Percentiles rank a stretch among this genome's conserved stretches.
Evolutionary conservation across 768 basidiomycete genomes (phyloP).

Genomic region (Suillus clintonianus): DNA sequence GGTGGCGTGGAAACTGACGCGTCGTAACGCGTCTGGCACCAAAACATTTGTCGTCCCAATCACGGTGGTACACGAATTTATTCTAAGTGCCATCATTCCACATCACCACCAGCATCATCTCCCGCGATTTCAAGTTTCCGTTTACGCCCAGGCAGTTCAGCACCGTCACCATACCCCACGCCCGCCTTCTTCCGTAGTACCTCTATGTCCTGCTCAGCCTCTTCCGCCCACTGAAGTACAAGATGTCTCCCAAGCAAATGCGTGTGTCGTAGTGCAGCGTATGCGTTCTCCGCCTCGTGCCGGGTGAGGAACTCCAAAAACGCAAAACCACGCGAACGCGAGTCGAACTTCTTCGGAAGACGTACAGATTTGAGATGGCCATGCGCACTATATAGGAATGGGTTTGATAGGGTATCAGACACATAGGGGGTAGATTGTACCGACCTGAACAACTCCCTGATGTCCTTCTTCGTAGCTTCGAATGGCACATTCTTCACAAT

Average conservation of each 20-base stretch:
- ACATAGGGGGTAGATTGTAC: slow-evolving; percentile 27
- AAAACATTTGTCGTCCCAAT: too few species aligned
- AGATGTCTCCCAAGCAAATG: slow-evolving; percentile 96
- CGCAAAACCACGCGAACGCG: slow-evolving; percentile 89
- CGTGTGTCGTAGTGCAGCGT: slow-evolving; percentile 84
- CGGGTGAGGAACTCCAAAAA: slow-evolving; percentile 93
- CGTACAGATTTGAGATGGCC: slow-evolving; percentile 94
- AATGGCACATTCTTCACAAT: slow-evolving; percentile 98
- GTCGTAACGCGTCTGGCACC: neutral
- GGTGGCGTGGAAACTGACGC: slow-evolving; percentile 9
- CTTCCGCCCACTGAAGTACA: slow-evolving; percentile 92
- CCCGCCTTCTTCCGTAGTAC: slow-evolving; percentile 77
- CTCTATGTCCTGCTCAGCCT: slow-evolving; percentile 78
- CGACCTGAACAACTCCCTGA: slow-evolving; percentile 86
- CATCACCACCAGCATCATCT: slow-evolving; percentile 36
- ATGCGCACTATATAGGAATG: slow-evolving; percentile 59
- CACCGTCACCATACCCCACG: slow-evolving; percentile 72
- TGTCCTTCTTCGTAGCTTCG: slow-evolving; percentile 92
- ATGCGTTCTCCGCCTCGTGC: slow-evolving; percentile 89
- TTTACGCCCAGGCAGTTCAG: slow-evolving; percentile 72
- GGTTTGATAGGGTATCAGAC: slow-evolving; percentile 5
- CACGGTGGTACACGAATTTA: neutral
- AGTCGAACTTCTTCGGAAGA: slow-evolving; percentile 88
- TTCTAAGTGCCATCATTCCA: slow-evolving; percentile 4
- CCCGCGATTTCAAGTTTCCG: slow-evolving; percentile 63